phyloP scores from a whole-genome alignment of 768 basidiomycete genomes.

The Tulasnella sp. region DNA sequence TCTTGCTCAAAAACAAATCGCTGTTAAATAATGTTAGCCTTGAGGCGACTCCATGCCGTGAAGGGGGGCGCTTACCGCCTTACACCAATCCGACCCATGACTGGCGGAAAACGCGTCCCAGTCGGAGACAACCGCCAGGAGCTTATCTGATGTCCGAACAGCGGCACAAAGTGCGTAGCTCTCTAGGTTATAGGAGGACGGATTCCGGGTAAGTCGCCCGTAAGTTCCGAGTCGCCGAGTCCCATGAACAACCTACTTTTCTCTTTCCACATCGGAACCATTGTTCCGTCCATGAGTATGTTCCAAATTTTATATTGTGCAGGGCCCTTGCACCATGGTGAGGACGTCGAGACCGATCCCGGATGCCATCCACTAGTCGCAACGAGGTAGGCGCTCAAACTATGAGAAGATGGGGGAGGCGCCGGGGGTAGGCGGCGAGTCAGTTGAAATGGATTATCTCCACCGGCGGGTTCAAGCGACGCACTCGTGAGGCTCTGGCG shows the following conservation, averaged over 20 bases:
- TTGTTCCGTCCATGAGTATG: neutral
- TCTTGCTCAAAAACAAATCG: conserved; percentile 1
- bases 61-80: neutral
- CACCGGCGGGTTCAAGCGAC: neutral
- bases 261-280: neutral
- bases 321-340: neutral
- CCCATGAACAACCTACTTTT: neutral
- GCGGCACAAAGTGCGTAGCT: conserved; percentile 4
- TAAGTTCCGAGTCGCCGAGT: neutral
- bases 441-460: neutral
- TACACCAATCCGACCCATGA: conserved; percentile 1
- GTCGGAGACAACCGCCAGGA: neutral
- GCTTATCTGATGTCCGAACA: conserved; percentile 13
- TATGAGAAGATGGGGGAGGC: neutral
- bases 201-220: neutral
- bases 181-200: neutral
- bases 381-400: neutral
- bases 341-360: neutral
- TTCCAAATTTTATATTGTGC: neutral
- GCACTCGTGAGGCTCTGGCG: conserved; percentile 3
- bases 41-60: neutral
- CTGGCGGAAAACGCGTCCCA: neutral
- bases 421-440: neutral
- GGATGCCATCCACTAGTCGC: neutral
- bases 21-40: neutral